Base-by-base conservation (phyloP, 2,329 filamentous ascomycete species). In the Epichloe amarillans region DNA sequence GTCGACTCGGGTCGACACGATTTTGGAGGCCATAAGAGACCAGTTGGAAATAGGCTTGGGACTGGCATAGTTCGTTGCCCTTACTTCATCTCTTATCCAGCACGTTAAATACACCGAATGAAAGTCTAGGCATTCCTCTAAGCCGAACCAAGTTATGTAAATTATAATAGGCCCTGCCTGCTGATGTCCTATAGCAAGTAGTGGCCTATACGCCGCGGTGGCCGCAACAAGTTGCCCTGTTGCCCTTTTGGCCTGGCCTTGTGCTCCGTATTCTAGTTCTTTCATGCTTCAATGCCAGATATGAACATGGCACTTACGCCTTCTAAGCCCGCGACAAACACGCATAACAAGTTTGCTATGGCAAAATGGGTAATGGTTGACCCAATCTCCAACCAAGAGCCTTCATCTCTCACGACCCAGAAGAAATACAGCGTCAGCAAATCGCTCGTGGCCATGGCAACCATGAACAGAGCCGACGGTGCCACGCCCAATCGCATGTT, bases 361-460 rank as follows among this genome's bases (percentile, higher is more conserved):
- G 83, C 82, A 67, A 97, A 98, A 65, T 97, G 90, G 61, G 82
- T 95, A 57, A 98, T 98, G 4, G 88, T 96, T 26, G 88, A 95
- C 33, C 93, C 93, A 63, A 98, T 98, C 64, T 98, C 93, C 53
- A 98, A 70, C 93, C 93, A 98, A 21, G 86, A 93, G 0, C 93
- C 93, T 64, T 98, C 93, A 59, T 98, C 93, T 61, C 85, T 86
- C 44, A 98, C 93, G 60, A 95, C 88, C 82, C 88, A 98, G 70
- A 98, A 98, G 72, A 98, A 98, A 61, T 93, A 88, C 49, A 98
- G 74, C 3, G 93, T 97, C 64, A 97, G 75, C 47, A 95, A 80
- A 64, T 98, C 93, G 54, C 86, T 90, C 48, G 94, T 80, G 0
- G 86, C 86, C 80, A 96, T 95, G 47, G 95, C 89, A 2, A 91